phyloP scores from a whole-genome alignment of 805 yeast genomes.

The Hyphopichia homilentoma region DNA sequence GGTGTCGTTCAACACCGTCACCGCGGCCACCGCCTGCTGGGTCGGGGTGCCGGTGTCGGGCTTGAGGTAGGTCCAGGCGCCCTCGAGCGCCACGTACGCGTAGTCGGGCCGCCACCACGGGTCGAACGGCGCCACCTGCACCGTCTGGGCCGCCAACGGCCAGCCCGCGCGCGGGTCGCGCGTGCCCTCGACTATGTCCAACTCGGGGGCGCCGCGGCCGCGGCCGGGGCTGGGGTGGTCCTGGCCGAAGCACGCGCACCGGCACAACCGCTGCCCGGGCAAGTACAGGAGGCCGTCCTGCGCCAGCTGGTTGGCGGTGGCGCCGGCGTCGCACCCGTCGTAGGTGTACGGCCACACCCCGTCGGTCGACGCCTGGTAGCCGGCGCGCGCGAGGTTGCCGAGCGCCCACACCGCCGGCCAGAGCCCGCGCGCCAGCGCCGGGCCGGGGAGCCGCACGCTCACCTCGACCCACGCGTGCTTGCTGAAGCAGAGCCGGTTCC shows the following conservation, averaged over 20 bases:
- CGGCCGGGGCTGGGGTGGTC: slow-evolving; percentile 36
- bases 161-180: slow-evolving; percentile 12
- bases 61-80: slow-evolving; percentile 32
- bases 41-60: slow-evolving; percentile 34
- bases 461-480: slow-evolving; percentile 26
- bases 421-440: slow-evolving; percentile 26
- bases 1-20: slow-evolving; percentile 29
- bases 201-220: slow-evolving; percentile 37
- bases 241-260: slow-evolving; percentile 31
- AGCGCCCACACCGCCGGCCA: slow-evolving; percentile 41
- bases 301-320: slow-evolving; percentile 36
- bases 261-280: slow-evolving; percentile 33
- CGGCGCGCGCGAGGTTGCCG: slow-evolving; percentile 37
- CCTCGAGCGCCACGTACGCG: slow-evolving; percentile 24
- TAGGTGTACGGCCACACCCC: slow-evolving; percentile 41
- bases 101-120: slow-evolving; percentile 42
- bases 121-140: slow-evolving; percentile 43
- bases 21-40: slow-evolving; percentile 38
- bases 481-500: slow-evolving; percentile 34
- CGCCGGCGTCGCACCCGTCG: slow-evolving; percentile 34
- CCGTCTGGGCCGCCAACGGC: slow-evolving; percentile 28
- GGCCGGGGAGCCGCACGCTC: slow-evolving; percentile 27
- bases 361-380: slow-evolving; percentile 31
- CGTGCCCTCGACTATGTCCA: slow-evolving; percentile 20
- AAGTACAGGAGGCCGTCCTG: slow-evolving; percentile 37